Base-by-base conservation (phyloP, 768 basidiomycete genomes). In the Dendrothele bispora region DNA sequence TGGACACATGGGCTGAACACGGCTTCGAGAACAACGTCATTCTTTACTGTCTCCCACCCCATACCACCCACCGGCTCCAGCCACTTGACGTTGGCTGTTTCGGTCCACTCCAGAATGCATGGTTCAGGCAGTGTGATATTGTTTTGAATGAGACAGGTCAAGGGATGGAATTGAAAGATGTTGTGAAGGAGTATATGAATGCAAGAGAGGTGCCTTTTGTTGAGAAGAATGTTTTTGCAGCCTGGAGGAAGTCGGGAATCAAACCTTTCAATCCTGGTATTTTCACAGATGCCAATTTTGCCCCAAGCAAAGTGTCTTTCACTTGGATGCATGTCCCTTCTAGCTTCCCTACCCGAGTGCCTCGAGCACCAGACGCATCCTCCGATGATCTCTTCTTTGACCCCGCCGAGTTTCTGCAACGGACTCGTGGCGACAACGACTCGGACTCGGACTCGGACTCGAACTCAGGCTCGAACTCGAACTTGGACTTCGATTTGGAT, bases 11-110 rank as follows among this genome's bases (percentile, higher is more conserved):
- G 45, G 54, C n/a, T 35, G 59, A 14, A 43, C 63, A 20, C 2
- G 72, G 68, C 2, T 24, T 48, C 4, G 36, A 51, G 26, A 46
- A 63, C 35, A 54, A 59, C 29, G 58, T 69, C 30, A n/a, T 54
- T 5, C 28, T 70, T 7, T 52, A 58, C 29, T 55, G 46, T 30
- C 55, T 70, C 18, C 66, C 64, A 3, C 50, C 66, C 17, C 60
- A 70, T 25, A 65, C 60, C 0, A 70, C 67, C 0, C 67, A 70
- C 44, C 32, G 54, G 5, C 60, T 68, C 0, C 69, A 71, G 50
- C 67, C 68, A 5, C 57, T 63, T 27, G 61, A 70, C 53, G 65
- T 71, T 39, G 61, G 62, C 1, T 52, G 64, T 29, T 71, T 70
- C 46, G 55, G 53, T 2, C 61, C 55, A 0, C 30, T 70, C 1